Evolutionary conservation across 2,329 filamentous ascomycete species (phyloP).

Genomic region (Pseudocercospora fijiensis): DNA sequence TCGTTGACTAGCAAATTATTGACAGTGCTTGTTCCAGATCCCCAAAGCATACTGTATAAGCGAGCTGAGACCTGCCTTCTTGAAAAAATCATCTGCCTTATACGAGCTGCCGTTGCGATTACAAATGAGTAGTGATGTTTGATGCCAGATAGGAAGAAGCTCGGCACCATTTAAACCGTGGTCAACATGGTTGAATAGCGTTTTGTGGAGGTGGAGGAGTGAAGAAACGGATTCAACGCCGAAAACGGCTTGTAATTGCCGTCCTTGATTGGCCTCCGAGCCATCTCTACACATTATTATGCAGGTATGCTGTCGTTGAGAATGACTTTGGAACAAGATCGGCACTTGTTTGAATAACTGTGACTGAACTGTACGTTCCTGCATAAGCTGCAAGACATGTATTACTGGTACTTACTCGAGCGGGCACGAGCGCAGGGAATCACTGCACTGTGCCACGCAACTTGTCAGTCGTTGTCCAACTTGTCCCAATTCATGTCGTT

Average conservation of each 20-base stretch:
- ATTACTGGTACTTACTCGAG: neutral
- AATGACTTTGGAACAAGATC: neutral
- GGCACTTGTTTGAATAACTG: neutral
- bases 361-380: neutral
- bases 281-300: neutral
- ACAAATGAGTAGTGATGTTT: neutral
- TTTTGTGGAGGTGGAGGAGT: neutral
- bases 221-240: conserved; percentile 1
- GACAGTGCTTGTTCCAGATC: neutral
- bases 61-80: neutral
- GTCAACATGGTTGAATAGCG: neutral
- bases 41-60: neutral
- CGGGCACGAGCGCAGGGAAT: neutral
- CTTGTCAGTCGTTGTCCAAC: neutral
- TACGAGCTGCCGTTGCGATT: neutral
- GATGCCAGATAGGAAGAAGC: neutral
- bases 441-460: neutral
- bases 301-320: neutral
- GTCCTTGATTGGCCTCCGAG: neutral
- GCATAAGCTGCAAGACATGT: conserved; percentile 4
- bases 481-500: neutral
- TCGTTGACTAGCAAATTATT: no score
- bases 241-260: neutral
- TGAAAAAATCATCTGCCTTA: neutral
- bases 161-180: neutral